Percentiles rank a stretch among this genome's conserved stretches.
phyloP scores from a whole-genome alignment of 495 filamentous ascomycete genomes.

The Neurospora sp. region DNA sequence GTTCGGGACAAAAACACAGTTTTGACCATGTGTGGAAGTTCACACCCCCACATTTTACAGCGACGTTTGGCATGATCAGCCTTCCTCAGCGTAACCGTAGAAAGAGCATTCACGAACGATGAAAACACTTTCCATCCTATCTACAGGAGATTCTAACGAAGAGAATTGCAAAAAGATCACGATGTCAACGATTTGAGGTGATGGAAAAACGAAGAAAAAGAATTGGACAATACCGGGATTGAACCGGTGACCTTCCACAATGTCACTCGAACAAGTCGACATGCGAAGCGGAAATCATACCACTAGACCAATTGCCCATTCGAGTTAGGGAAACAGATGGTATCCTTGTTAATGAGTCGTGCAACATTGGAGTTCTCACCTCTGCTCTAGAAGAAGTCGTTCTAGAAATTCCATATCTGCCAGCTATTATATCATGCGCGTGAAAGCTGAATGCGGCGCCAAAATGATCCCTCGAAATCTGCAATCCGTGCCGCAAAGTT shows the following conservation, averaged over 20 bases:
- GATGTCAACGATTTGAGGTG: neutral
- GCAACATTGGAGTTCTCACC: neutral
- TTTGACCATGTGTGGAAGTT: neutral
- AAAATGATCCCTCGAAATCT: neutral
- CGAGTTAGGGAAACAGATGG: neutral
- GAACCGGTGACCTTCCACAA: constrained; percentile 17
- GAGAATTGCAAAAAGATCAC: neutral
- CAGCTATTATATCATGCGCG: neutral
- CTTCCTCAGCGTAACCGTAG: neutral
- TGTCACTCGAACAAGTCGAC: neutral
- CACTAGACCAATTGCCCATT: constrained; percentile 11
- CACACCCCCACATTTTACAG: neutral
- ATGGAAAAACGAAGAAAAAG: neutral
- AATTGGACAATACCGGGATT: constrained; percentile 4
- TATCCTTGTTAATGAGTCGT: neutral
- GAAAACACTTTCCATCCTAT: neutral
- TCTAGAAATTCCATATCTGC: neutral
- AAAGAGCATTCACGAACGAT: neutral
- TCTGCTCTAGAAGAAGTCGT: neutral
- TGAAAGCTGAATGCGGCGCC: neutral
- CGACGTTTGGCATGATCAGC: neutral
- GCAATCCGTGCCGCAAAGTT: neutral
- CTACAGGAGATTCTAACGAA: neutral
- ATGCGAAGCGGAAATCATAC: constrained; percentile 15
- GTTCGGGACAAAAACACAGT: neutral